A percentile compares a stretch with the other conserved stretches of the same genome.
Conservation (phyloP, 2,329 filamentous ascomycete species). For the Monosporascus sp. region DNA sequence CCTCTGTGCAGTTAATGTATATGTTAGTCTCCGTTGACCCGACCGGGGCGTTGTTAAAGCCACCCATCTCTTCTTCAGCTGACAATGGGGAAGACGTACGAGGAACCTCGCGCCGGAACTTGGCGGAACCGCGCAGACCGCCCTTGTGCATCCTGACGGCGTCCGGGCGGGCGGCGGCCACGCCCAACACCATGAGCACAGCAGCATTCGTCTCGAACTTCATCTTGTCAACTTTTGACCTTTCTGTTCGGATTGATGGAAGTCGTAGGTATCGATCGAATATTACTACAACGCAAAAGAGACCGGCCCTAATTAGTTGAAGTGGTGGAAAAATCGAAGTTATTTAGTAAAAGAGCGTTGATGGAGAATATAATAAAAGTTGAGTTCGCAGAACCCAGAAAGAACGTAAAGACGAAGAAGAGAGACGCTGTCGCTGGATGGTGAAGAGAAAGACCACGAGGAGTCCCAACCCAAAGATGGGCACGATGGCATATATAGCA, state of each 20-base stretch:
- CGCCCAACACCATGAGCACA: conserved; percentile 22
- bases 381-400: conserved; percentile 29
- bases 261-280: conserved; percentile 5
- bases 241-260: conserved; percentile 11
- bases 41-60: no score
- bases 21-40: conserved; percentile 3
- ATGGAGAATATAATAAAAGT: conserved; percentile 10
- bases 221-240: conserved; percentile 20
- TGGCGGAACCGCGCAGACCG: conserved; percentile 10
- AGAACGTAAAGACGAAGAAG: conserved; percentile 22
- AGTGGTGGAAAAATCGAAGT: not conserved
- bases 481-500: conserved; percentile 2
- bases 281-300: conserved; percentile 13
- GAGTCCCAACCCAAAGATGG: not conserved
- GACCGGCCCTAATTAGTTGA: conserved; percentile 19
- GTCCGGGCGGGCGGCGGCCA: conserved; percentile 26
- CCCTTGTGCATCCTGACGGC: conserved; percentile 12
- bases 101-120: conserved; percentile 26
- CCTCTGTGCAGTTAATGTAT: conserved; percentile 15
- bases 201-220: conserved; percentile 26
- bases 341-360: conserved; percentile 15
- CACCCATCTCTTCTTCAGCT: not conserved
- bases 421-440: conserved; percentile 22
- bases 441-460: conserved; percentile 10
- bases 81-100: conserved; percentile 14